Evolutionary conservation across 208 protist species (phyloP), one percentile per base, ranked within the genome.

Genomic region (Spongospora subterranea): DNA sequence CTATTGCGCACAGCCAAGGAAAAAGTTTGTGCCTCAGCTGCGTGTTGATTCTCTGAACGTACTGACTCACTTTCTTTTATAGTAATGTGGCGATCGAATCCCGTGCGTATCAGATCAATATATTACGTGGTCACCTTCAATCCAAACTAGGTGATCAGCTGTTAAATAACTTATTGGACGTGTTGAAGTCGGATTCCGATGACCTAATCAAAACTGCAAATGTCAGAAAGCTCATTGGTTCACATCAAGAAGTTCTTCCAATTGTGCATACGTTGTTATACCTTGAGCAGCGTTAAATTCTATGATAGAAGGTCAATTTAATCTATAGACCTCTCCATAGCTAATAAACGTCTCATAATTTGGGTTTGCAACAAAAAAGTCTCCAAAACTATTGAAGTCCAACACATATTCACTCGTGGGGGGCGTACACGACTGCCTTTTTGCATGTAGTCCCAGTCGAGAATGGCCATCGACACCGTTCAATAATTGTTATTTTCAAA

Each of bases 221-320:
- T 43, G 40, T 82, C 17, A 45, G 13, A 35, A 39, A 6, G 6
- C 71, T 82, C 6, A 43, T 82, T 20, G 71, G 71, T 20, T n/a
- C 71, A 43, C 71, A 82, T 43, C 71, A 82, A 35, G 71, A 82
- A n/a, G 17, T 82, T n/a, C n/a, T 82, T 35, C 71, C 71, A 35
- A 82, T 82, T 43, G 71, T 82, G 35, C 71, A 82, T 43, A 82
- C 71, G 6, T n/a, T 82, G 17, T 40, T 82, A 6, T 82, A 82
- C 35, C 71, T 82, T 20, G 17, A 82, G n/a, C n/a, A 43, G 11
- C 40, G 71, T 40, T 43, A 60, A 24, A 24, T n/a, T n/a, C n/a
- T n/a, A n/a, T n/a, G n/a, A n/a, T n/a, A n/a, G n/a, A n/a, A n/a
- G n/a, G n/a, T n/a, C n/a, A n/a, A n/a, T n/a, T n/a, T n/a, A n/a